A percentile compares a stretch with the other conserved stretches of the same genome.
Evolutionary conservation across 1,284 basidiomycete species (phyloP).

Genomic region (Trichosporon faecale): DNA sequence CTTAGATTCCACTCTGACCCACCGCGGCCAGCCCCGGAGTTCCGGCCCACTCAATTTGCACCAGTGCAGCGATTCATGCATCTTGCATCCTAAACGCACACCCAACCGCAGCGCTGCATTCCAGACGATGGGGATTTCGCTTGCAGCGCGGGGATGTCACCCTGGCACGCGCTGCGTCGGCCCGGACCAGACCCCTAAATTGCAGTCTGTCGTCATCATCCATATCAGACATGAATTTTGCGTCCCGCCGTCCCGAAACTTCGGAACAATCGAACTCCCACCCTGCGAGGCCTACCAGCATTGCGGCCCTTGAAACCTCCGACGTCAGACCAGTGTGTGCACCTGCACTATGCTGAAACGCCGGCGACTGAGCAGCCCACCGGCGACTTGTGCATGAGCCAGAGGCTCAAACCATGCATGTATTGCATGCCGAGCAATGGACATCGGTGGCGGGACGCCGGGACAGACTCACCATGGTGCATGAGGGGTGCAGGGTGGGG

Average conservation of each 20-base stretch:
- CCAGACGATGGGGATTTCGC: neutral
- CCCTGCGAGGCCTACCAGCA: neutral
- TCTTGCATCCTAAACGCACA: neutral
- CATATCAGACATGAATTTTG: slow-evolving; percentile 8
- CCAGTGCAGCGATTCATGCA: neutral
- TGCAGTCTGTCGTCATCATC: slow-evolving; percentile 6
- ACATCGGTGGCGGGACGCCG: no score
- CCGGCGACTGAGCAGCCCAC: neutral
- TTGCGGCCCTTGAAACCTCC: neutral
- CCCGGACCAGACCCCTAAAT: neutral
- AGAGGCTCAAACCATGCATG: no score
- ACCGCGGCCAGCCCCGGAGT: neutral
- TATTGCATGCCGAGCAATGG: no score
- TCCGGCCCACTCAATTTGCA: neutral
- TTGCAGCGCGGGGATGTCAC: neutral
- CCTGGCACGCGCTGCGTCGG: neutral
- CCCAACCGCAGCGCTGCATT: neutral
- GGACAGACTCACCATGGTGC: no score
- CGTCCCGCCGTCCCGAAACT: slow-evolving; percentile 4
- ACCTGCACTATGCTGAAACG: neutral
- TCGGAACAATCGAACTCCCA: neutral
- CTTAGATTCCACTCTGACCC: neutral
- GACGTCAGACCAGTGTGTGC: neutral
- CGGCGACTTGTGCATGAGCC: neutral
- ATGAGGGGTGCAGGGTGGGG: neutral